Conservation (phyloP, 2,329 filamentous ascomycete genomes). For the Meredithiella fracta region DNA sequence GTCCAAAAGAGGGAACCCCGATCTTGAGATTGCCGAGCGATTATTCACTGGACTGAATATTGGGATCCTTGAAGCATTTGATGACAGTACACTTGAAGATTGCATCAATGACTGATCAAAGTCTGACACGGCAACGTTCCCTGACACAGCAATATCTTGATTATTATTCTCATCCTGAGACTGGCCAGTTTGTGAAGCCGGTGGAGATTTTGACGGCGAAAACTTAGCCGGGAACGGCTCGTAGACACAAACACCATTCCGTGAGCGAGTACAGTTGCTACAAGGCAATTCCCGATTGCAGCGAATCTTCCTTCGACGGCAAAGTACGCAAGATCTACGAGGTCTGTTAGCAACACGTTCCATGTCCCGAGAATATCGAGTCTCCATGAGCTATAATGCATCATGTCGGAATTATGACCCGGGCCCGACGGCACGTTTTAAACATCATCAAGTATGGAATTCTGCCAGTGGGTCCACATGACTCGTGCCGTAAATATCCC, state of each 20-base stretch:
- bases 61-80: neutral
- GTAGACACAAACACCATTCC: slow-evolving; percentile 19
- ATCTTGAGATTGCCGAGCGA: neutral
- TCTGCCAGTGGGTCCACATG: too few relatives aligned
- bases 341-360: neutral
- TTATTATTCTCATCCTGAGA: too few relatives aligned
- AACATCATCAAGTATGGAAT: too few relatives aligned
- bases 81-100: neutral
- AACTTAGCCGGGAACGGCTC: slow-evolving; percentile 4
- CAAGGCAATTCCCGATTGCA: slow-evolving; percentile 28
- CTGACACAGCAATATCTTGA: neutral
- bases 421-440: too few relatives aligned
- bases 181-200: neutral
- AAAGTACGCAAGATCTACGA: slow-evolving; percentile 25
- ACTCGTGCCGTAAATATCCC: too few relatives aligned
- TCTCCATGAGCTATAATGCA: too few relatives aligned
- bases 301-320: slow-evolving; percentile 28
- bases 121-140: neutral
- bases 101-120: neutral
- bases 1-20: neutral
- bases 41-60: neutral
- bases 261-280: slow-evolving; percentile 26
- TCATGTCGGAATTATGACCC: too few relatives aligned
- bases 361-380: too few relatives aligned
- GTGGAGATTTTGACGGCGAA: neutral